Percentiles rank a stretch among this genome's conserved stretches.
Conservation (phyloP, 495 filamentous ascomycete species). For the Filosporella fistucella region DNA sequence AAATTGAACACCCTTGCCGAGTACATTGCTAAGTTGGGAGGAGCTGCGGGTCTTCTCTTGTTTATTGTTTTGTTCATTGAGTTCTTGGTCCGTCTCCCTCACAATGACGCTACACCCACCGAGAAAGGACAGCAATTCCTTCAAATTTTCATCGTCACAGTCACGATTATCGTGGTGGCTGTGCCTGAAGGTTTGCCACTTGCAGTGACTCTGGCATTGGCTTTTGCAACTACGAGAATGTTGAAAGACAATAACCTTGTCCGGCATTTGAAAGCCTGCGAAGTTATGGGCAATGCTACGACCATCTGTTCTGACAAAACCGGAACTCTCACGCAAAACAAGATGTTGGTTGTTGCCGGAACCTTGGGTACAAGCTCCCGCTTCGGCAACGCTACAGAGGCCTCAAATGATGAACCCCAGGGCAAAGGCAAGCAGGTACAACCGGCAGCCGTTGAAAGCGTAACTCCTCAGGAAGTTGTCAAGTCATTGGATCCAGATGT, state of each 20-base stretch:
- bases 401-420: slow-evolving; percentile 19
- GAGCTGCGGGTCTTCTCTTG: slow-evolving; percentile 74
- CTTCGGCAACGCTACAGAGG: slow-evolving; percentile 44
- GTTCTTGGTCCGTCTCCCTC: slow-evolving; percentile 66
- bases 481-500: slow-evolving; percentile 48
- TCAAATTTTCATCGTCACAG: slow-evolving; percentile 89
- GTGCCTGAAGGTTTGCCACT: slow-evolving; percentile 91
- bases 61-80: slow-evolving; percentile 93
- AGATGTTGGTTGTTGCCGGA: slow-evolving; percentile 82
- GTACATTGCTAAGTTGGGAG: slow-evolving; percentile 90
- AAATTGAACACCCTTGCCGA: slow-evolving; percentile 90
- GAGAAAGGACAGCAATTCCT: slow-evolving; percentile 85
- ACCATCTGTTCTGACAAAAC: slow-evolving; percentile 98
- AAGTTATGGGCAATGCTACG: slow-evolving; percentile 98
- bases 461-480: slow-evolving; percentile 52
- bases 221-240: slow-evolving; percentile 94
- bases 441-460: slow-evolving; percentile 27
- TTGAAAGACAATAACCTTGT: slow-evolving; percentile 93
- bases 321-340: slow-evolving; percentile 90
- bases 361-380: slow-evolving; percentile 64
- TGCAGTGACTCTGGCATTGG: slow-evolving; percentile 88
- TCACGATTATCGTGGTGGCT: slow-evolving; percentile 93
- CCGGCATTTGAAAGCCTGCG: slow-evolving; percentile 84
- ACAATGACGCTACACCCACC: slow-evolving; percentile 48
- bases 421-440: slow-evolving; percentile 25